Conservation (phyloP, 305 asterid genomes). For the Andrographis paniculata region DNA sequence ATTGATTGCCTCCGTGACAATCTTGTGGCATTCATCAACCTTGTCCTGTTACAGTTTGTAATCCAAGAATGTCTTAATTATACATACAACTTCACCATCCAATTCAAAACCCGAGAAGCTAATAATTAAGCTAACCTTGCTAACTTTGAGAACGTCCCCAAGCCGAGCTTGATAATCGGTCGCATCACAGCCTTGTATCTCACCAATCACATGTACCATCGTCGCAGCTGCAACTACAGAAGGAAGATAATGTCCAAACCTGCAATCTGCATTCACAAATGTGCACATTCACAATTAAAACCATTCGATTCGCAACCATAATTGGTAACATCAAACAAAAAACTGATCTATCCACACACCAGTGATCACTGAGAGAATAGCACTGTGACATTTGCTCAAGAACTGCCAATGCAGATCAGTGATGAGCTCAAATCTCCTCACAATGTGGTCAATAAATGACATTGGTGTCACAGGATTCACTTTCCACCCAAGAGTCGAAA, state of each 20-base stretch:
- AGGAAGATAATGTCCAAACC: slow-evolving; percentile 50
- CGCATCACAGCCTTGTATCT: slow-evolving; percentile 37
- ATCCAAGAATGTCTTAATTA: slow-evolving; percentile 5
- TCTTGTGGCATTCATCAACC: slow-evolving; percentile 45
- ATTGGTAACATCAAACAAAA: not conserved
- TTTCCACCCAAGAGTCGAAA: slow-evolving; percentile 70
- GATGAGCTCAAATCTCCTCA: slow-evolving; percentile 59
- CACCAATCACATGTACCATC: slow-evolving; percentile 46
- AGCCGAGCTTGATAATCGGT: slow-evolving; percentile 41
- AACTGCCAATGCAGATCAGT: slow-evolving; percentile 48
- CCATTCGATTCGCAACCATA: too few relatives aligned
- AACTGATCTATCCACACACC: slow-evolving; percentile 26
- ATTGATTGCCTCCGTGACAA: slow-evolving; percentile 37
- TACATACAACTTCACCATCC: not conserved
- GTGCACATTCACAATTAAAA: too few relatives aligned
- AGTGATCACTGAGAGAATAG: slow-evolving; percentile 46
- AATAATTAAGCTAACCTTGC: slow-evolving; percentile 45
- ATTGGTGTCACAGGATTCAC: slow-evolving; percentile 81
- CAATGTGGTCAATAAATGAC: slow-evolving; percentile 68
- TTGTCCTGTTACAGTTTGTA: slow-evolving; percentile 35
- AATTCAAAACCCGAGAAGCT: not conserved
- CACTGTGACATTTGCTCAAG: slow-evolving; percentile 44
- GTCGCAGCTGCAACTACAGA: slow-evolving; percentile 81
- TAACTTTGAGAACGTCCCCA: slow-evolving; percentile 35
- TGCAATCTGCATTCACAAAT: slow-evolving; percentile 47